Evolutionary conservation across 768 basidiomycete genomes (phyloP).

Genomic region (Tricholomella constricta): DNA sequence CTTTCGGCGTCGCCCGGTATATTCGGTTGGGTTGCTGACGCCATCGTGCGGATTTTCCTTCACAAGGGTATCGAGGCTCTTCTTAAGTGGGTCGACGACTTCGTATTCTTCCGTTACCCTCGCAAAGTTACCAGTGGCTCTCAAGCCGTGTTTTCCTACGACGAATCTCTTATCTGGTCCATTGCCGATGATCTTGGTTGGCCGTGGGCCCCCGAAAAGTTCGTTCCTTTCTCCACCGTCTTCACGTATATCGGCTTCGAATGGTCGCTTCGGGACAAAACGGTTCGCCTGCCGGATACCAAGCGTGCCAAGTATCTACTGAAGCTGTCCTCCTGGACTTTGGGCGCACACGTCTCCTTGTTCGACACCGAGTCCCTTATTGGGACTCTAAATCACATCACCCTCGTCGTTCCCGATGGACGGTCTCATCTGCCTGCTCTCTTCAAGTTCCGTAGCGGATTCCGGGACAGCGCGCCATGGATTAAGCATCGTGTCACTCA

Average conservation of each 20-base stretch:
- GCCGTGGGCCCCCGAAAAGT: background rate
- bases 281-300: background rate
- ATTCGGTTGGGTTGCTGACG: background rate
- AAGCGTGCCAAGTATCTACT: background rate
- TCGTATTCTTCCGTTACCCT: background rate
- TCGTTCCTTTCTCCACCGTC: background rate
- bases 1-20: background rate
- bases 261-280: background rate
- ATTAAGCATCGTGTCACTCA: slow-evolving; percentile 13
- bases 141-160: background rate
- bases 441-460: slow-evolving; percentile 31
- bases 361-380: slow-evolving; percentile 27
- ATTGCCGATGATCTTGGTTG: background rate
- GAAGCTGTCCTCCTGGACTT: slow-evolving; percentile 25
- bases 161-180: background rate
- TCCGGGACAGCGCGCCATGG: slow-evolving; percentile 16
- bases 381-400: slow-evolving; percentile 39
- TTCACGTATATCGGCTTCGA: slow-evolving; percentile 1
- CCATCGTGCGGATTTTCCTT: background rate
- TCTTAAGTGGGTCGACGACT: too few relatives aligned
- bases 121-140: background rate
- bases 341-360: slow-evolving; percentile 5
- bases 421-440: slow-evolving; percentile 30
- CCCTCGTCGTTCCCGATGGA: slow-evolving; percentile 30
- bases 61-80: background rate